Evolutionary conservation across 768 basidiomycete species (phyloP).

Genomic region (Symmetrospora coprosmae): DNA sequence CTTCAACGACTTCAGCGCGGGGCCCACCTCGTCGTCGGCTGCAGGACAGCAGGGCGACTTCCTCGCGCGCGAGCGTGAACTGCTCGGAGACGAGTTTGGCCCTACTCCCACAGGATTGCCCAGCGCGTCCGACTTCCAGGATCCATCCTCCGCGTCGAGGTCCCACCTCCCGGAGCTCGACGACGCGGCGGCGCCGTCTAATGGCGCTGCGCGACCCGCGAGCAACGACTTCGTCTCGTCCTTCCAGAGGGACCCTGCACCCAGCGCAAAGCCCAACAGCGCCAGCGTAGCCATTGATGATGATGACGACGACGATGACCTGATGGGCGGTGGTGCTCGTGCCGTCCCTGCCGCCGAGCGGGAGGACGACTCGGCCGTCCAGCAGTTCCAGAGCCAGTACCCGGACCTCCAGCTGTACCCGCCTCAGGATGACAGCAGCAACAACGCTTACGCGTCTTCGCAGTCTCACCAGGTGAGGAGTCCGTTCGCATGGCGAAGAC

Average conservation of each 20-base stretch:
- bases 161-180: constrained; percentile 20
- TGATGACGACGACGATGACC: constrained; percentile 10
- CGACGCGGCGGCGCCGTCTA: background rate
- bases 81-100: constrained; percentile 26
- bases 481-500: no score
- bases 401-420: background rate
- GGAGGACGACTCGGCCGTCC: constrained; percentile 5
- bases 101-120: constrained; percentile 13
- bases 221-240: constrained; percentile 17
- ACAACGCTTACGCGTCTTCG: background rate
- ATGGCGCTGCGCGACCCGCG: background rate
- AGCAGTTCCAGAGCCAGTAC: constrained; percentile 17
- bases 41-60: constrained; percentile 18
- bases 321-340: background rate
- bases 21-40: background rate
- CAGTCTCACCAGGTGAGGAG: constrained; percentile 17
- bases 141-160: background rate
- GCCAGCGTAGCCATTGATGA: constrained; percentile 8
- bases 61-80: constrained; percentile 22
- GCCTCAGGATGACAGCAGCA: background rate
- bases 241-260: constrained; percentile 7
- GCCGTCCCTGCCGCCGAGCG: no score
- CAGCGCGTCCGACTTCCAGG: constrained; percentile 2
- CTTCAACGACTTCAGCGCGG: constrained; percentile 19
- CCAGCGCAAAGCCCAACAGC: background rate